A percentile compares a stretch with the other conserved stretches of the same genome.
Evolutionary conservation across 371 early-diverging fungal species (phyloP).

Genomic region (Batrachochytrium dendrobatidis): DNA sequence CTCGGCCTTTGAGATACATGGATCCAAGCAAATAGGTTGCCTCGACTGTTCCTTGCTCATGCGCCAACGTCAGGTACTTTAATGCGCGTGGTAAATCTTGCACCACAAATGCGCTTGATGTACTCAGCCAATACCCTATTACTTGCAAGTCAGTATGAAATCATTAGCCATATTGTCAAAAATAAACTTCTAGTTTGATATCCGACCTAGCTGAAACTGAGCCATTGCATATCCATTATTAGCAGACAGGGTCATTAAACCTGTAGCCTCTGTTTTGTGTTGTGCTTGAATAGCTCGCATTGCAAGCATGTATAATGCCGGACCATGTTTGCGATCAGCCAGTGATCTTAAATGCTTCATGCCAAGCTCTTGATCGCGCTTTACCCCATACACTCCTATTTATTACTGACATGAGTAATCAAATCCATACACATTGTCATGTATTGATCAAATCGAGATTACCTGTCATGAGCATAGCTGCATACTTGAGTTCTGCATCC

Average conservation of each 20-base stretch:
- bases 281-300: constrained; percentile 1
- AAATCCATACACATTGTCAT: no score
- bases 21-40: constrained; percentile 14
- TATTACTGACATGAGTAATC: no score
- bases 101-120: no score
- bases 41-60: constrained; percentile 6
- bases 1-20: constrained; percentile 12
- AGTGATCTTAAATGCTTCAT: constrained; percentile 10
- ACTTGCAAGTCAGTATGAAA: no score
- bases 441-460: no score
- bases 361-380: no score
- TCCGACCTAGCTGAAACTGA: constrained; percentile 9
- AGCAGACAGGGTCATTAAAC: constrained; percentile 2
- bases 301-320: constrained; percentile 11
- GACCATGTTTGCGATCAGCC: constrained; percentile 5
- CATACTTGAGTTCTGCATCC: no score
- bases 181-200: background rate
- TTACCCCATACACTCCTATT: no score
- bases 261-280: background rate
- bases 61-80: constrained; percentile 8
- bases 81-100: constrained; percentile 10
- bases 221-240: constrained; percentile 8
- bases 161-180: background rate
- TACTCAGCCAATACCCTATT: no score
- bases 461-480: no score